These are phyloP conservation scores for Wallacemonas sp. DNA, from an alignment of 208 protist species.

Conservation along the genomic window DNA sequence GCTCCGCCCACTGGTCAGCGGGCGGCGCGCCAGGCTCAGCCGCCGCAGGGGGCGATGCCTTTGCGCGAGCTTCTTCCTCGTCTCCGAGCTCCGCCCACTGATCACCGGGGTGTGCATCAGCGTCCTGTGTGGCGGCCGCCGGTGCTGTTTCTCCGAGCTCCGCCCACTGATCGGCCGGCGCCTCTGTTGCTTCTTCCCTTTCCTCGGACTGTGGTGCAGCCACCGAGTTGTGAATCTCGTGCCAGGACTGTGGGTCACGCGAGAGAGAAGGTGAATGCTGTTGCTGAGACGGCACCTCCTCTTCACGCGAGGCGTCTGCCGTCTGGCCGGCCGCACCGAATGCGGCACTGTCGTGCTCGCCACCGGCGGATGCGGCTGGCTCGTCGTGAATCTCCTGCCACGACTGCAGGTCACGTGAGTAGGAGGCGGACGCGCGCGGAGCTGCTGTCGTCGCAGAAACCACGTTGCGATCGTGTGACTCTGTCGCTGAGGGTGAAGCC, in stretches of 20 bases:
- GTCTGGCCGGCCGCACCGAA: neutral
- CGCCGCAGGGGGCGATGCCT: neutral
- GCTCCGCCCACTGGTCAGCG: constrained; percentile 4
- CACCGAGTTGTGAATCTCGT: neutral
- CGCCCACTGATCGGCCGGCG: neutral
- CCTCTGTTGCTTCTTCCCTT: neutral
- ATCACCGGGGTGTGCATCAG: too few species aligned
- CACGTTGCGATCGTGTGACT: neutral
- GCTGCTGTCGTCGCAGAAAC: neutral
- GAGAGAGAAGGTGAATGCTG: neutral
- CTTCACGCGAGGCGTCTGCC: neutral
- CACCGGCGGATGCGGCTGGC: neutral
- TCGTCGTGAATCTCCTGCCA: constrained; percentile 2
- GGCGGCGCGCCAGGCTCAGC: neutral
- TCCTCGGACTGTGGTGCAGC: neutral
- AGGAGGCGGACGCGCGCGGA: neutral
- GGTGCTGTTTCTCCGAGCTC: neutral
- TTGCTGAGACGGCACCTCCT: neutral
- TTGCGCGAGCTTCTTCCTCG: neutral
- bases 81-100: constrained; percentile 4
- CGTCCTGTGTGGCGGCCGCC: neutral
- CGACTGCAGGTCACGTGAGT: constrained; percentile 3
- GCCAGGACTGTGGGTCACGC: constrained; percentile 6
- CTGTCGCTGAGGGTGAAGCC: neutral
- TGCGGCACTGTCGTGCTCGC: neutral